Conservation (phyloP, 495 filamentous ascomycete species). For the Pyrenopolyporus hunteri region DNA sequence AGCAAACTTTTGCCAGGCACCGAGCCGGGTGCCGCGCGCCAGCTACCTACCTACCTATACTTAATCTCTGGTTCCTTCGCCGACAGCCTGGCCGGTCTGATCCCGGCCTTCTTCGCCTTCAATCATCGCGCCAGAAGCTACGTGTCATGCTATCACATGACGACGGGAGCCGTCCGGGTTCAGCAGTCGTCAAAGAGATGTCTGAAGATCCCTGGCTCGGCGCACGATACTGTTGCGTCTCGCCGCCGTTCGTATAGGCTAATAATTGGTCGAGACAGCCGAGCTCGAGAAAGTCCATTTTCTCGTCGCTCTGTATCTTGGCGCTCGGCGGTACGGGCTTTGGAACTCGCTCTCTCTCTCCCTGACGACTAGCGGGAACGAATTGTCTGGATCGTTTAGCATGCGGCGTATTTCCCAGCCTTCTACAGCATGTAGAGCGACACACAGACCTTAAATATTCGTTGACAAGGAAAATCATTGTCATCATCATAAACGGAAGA, state of each 20-base stretch:
- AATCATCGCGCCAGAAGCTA: constrained; percentile 28
- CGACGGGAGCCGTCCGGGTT: constrained; percentile 32
- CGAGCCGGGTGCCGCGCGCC: too few species aligned
- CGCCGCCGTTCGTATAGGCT: constrained; percentile 20
- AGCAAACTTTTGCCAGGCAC: too few species aligned
- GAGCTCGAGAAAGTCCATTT: not conserved
- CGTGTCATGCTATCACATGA: constrained; percentile 34
- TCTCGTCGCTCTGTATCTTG: not conserved
- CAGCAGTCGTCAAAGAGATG: constrained; percentile 28
- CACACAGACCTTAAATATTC: constrained; percentile 29
- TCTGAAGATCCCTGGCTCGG: constrained; percentile 36
- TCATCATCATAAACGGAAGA: constrained; percentile 10
- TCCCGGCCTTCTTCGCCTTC: too few species aligned
- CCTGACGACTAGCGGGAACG: not conserved
- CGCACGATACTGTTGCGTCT: constrained; percentile 14
- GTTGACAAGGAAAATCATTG: constrained; percentile 20
- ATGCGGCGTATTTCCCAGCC: not conserved
- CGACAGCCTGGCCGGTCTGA: too few species aligned
- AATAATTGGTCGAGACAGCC: constrained; percentile 4
- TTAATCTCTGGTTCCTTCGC: too few species aligned
- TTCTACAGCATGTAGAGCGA: not conserved
- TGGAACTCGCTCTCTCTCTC: not conserved
- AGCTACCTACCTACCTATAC: too few species aligned
- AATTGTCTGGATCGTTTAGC: constrained; percentile 8
- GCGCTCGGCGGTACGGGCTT: not conserved